phyloP scores from a whole-genome alignment of 139 green algal genomes.

The Auxenochlorella pyrenoidosa region DNA sequence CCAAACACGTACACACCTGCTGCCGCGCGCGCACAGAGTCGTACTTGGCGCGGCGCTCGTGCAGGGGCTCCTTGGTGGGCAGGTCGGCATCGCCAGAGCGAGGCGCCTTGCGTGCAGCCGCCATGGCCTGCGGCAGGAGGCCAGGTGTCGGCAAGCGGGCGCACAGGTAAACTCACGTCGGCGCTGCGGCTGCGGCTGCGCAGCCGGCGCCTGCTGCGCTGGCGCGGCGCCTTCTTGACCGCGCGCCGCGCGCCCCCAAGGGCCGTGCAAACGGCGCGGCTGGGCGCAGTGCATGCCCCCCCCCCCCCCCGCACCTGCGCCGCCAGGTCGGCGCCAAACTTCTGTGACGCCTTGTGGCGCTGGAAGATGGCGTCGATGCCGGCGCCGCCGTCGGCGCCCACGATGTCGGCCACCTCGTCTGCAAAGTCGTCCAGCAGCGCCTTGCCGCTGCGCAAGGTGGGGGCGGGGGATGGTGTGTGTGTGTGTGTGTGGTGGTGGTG shows the following conservation, averaged over 20 bases:
- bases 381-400: constrained; percentile 61
- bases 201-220: too few species aligned
- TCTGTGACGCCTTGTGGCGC: constrained; percentile 64
- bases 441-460: constrained; percentile 6
- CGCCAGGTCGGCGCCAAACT: constrained; percentile 74
- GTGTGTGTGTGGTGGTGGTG: background rate
- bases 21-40: constrained; percentile 67
- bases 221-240: too few species aligned
- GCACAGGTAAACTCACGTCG: too few species aligned
- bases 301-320: constrained; percentile 6
- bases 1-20: constrained; percentile 11
- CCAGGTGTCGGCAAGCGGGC: background rate
- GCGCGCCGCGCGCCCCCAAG: too few species aligned
- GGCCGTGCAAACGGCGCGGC: too few species aligned
- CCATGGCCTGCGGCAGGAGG: background rate
- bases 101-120: constrained; percentile 14
- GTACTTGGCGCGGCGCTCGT: constrained; percentile 75
- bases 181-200: background rate
- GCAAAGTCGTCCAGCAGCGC: constrained; percentile 91
- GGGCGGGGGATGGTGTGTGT: background rate
- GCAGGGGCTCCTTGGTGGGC: constrained; percentile 66
- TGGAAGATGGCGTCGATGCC: constrained; percentile 63
- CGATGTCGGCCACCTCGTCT: constrained; percentile 91
- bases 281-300: too few species aligned
- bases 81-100: constrained; percentile 79